Percentiles rank a stretch among this genome's conserved stretches.
Evolutionary conservation across 139 green algal species (phyloP).

Genomic region (Limnomonas spitsbergensis): DNA sequence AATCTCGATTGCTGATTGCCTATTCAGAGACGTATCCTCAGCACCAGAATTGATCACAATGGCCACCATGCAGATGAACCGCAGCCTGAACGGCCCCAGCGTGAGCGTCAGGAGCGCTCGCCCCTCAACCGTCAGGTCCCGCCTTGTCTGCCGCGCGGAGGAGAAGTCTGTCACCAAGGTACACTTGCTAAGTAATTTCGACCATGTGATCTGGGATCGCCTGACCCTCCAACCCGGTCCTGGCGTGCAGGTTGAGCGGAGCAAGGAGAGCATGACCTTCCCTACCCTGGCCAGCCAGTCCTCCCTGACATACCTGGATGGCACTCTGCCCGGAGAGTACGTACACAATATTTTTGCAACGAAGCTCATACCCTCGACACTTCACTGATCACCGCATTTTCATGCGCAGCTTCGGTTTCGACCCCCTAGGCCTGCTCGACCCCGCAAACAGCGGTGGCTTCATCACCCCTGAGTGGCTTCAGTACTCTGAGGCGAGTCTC

Average conservation of each 20-base stretch:
- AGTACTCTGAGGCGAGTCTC: slow-evolving; percentile 56
- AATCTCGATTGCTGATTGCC: no score
- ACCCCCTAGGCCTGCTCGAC: slow-evolving; percentile 91
- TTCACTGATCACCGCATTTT: no score
- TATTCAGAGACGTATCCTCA: no score
- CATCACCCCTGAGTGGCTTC: slow-evolving; percentile 89
- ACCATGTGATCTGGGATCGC: no score
- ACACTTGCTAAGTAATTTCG: neutral
- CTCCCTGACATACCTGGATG: slow-evolving; percentile 92
- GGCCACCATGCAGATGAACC: slow-evolving; percentile 1
- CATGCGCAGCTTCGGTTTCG: slow-evolving; percentile 71
- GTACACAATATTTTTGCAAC: no score
- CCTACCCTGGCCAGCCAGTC: slow-evolving; percentile 65
- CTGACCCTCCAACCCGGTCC: no score
- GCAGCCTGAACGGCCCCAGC: neutral
- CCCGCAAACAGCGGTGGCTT: slow-evolving; percentile 87
- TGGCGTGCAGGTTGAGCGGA: slow-evolving; percentile 60
- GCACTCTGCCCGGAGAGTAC: slow-evolving; percentile 80
- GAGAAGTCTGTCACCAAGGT: slow-evolving; percentile 49
- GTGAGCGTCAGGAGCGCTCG: slow-evolving; percentile 12
- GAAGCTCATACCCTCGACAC: no score
- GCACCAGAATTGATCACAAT: no score
- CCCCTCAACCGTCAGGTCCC: slow-evolving; percentile 16
- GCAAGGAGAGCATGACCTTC: slow-evolving; percentile 58
- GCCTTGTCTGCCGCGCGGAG: slow-evolving; percentile 48